Base-by-base conservation (phyloP, 208 protist species). In the Trichomonas gallinae region DNA sequence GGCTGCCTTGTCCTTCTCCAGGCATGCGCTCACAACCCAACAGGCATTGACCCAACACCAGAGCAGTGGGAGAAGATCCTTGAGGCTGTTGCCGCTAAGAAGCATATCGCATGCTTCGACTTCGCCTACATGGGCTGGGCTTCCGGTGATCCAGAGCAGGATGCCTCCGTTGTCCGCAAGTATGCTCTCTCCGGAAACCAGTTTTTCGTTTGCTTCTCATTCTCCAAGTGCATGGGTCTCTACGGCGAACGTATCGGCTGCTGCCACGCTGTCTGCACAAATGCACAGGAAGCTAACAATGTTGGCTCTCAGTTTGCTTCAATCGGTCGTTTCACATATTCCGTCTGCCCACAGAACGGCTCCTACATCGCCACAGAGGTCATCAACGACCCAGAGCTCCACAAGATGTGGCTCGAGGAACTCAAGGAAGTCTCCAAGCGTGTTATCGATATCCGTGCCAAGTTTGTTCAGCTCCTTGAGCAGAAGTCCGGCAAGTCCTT, bases 21-120 rank as follows among this genome's bases (percentile, higher is more conserved):
- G 97, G 97, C 98, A 26, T 99, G 99, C 97, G 99, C 99, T 17
- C 99, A 99, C 98, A 99, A 99, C 97, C 99, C 99, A 96, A 99
- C 99, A 26, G 99, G 99, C 48, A 98, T 99, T 6, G 99, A 99
- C 97, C 99, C 99, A 83, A 98, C 98, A 4, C 96, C 97, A 15
- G 98, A 98, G 44, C 98, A 99, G 97, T 99, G 99, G 99, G 96
- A 97, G n/a, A 96, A 98, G 44, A 99, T 99, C 96, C 97, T 98
- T 0, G 97, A 98, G 17, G 46, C 48, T 42, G 23, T 38, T 46
- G 42, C 97, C 85, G 97, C 97, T 96, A 98, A 98, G 81, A 96
- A 97, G 0, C 98, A 99, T 87, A 97, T 99, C 38, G 97, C 98
- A 26, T 98, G 99, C 97, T 99, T 99, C 96, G 99, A 99, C 98